These are phyloP conservation scores for Cadophora gregata DNA, from an alignment of 2,329 filamentous ascomycete species.

Conservation along the genomic window DNA sequence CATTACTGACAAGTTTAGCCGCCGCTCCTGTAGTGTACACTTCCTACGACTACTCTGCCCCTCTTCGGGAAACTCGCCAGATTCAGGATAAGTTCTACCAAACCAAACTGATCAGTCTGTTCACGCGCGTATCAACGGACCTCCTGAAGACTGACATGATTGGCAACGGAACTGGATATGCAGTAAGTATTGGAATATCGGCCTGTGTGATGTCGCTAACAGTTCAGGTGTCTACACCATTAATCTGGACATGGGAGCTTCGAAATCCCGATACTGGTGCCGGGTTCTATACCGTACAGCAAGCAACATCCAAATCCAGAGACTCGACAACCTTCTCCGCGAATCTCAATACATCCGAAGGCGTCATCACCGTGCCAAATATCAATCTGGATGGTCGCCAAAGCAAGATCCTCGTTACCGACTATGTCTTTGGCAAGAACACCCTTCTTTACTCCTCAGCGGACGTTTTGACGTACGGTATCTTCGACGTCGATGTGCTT, in stretches of 20 bases:
- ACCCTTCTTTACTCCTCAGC: conserved; percentile 57
- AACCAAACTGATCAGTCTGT: conserved; percentile 60
- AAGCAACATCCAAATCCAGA: conserved; percentile 52
- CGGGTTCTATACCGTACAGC: conserved; percentile 57
- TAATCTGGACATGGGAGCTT: conserved; percentile 58
- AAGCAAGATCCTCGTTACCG: conserved; percentile 60
- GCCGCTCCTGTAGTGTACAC: conserved; percentile 57
- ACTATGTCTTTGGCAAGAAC: conserved; percentile 55
- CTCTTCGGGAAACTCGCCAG: conserved; percentile 59
- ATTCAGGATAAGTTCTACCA: conserved; percentile 59
- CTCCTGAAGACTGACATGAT: conserved; percentile 59
- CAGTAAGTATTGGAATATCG: conserved; percentile 34
- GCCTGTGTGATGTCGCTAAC: conserved; percentile 1
- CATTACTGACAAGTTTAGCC: conserved; percentile 36
- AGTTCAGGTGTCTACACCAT: conserved; percentile 43
- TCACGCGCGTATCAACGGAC: conserved; percentile 57
- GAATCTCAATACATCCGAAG: conserved; percentile 54
- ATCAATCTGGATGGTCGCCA: conserved; percentile 58
- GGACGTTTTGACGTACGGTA: conserved; percentile 55
- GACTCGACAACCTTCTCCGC: conserved; percentile 53
- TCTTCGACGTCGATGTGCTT: conserved; percentile 54
- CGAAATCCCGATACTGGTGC: conserved; percentile 56
- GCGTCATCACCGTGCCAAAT: conserved; percentile 50
- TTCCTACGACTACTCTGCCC: conserved; percentile 53
- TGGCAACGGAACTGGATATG: conserved; percentile 59